A percentile compares a stretch with the other conserved stretches of the same genome.
These are phyloP conservation scores for Trifolium fragiferum DNA, from an alignment of 306 rosid species.

Conservation along the genomic window DNA sequence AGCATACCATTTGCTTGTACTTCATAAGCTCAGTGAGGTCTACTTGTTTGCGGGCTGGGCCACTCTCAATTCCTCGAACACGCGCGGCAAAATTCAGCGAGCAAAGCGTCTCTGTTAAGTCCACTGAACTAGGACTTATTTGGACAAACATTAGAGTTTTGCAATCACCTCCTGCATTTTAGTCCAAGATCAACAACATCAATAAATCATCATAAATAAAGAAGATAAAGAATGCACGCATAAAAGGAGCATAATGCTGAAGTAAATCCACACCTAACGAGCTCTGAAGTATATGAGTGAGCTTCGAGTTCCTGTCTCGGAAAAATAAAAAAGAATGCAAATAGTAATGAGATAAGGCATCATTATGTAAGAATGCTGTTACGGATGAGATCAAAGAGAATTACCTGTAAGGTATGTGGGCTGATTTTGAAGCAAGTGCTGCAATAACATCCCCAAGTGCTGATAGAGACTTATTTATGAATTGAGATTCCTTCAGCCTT, in stretches of 20 bases:
- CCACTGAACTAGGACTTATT: conserved; percentile 74
- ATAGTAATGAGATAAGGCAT: conserved; percentile 34
- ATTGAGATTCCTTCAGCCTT: conserved; percentile 92
- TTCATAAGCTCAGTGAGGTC: conserved; percentile 76
- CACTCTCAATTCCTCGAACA: conserved; percentile 83
- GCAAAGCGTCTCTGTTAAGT: conserved; percentile 83
- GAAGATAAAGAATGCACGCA: background rate
- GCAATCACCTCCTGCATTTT: conserved; percentile 88
- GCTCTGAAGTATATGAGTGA: conserved; percentile 92
- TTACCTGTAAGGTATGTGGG: conserved; percentile 88
- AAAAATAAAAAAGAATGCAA: conserved; percentile 1
- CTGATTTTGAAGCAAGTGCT: conserved; percentile 86
- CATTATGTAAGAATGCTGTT: background rate
- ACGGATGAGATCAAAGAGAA: conserved; percentile 32
- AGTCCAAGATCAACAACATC: conserved; percentile 42
- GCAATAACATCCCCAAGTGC: conserved; percentile 95
- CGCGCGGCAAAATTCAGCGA: conserved; percentile 91
- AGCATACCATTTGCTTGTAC: conserved; percentile 90
- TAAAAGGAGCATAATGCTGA: background rate
- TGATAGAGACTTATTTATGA: conserved; percentile 89
- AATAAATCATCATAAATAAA: conserved; percentile 20
- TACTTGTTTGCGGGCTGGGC: conserved; percentile 86
- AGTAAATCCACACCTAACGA: conserved; percentile 72
- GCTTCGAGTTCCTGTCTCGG: conserved; percentile 84
- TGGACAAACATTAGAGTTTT: conserved; percentile 98